Conservation (phyloP, 1,284 basidiomycete species). For the Kwoniella shivajii region DNA sequence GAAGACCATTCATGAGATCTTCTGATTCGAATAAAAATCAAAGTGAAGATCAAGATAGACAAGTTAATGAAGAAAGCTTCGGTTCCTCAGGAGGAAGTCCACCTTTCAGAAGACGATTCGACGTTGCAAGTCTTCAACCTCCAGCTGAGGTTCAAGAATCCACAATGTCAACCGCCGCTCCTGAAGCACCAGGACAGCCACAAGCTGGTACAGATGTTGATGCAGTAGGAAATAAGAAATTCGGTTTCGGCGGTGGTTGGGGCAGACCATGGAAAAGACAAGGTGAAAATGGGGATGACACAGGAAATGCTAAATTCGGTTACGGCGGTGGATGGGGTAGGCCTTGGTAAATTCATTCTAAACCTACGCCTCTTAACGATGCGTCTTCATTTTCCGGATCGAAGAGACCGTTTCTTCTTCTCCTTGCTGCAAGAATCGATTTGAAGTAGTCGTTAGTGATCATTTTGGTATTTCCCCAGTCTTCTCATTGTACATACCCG, state of each 20-base stretch:
- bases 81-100: neutral
- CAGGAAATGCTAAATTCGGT: constrained; percentile 6
- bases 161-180: too few relatives aligned
- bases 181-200: too few relatives aligned
- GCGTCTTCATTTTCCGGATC: too few relatives aligned
- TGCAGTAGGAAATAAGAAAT: constrained; percentile 1
- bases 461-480: too few relatives aligned
- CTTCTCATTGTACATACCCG: too few relatives aligned
- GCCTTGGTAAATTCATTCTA: neutral
- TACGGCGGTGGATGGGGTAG: constrained; percentile 6
- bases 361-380: too few relatives aligned
- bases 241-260: constrained; percentile 7
- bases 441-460: neutral
- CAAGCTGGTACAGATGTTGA: neutral
- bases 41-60: neutral
- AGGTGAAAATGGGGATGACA: neutral
- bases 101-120: neutral
- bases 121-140: neutral
- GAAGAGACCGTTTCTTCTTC: too few relatives aligned
- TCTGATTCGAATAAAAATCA: neutral
- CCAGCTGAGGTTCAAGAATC: too few relatives aligned
- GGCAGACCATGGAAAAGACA: constrained; percentile 4
- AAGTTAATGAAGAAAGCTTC: neutral
- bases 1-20: constrained; percentile 1
- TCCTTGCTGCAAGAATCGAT: neutral